Percentiles rank a stretch among this genome's conserved stretches.
phyloP scores from a whole-genome alignment of 495 filamentous ascomycete species.

The Xylaria bambusicola region DNA sequence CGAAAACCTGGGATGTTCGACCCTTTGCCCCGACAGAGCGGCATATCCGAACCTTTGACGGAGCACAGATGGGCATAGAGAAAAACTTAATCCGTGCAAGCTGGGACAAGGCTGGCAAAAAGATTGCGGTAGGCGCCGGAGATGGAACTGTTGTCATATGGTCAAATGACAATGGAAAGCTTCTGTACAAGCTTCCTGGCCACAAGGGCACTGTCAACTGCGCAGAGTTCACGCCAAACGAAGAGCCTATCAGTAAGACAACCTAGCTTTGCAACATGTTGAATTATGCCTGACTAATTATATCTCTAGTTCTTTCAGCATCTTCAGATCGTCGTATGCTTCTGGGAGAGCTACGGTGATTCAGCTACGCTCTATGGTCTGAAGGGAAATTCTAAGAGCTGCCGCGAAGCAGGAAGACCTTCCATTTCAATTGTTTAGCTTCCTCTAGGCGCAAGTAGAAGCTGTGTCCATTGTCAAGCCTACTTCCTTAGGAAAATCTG shows the following conservation, averaged over 20 bases:
- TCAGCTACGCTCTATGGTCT: not conserved
- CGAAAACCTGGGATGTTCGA: constrained; percentile 92
- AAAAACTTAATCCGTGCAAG: constrained; percentile 90
- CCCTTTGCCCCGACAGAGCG: constrained; percentile 90
- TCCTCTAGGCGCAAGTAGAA: too few relatives aligned
- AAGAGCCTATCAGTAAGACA: constrained; percentile 84
- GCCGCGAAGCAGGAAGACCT: not conserved
- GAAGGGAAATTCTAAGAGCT: not conserved
- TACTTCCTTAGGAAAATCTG: too few relatives aligned
- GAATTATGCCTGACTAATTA: constrained; percentile 29
- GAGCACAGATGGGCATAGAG: constrained; percentile 82
- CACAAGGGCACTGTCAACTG: constrained; percentile 97
- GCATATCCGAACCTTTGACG: constrained; percentile 82
- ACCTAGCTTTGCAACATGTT: not conserved
- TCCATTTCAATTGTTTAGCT: not conserved
- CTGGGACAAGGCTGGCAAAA: constrained; percentile 86
- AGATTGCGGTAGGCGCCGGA: constrained; percentile 84
- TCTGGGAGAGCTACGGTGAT: constrained; percentile 60
- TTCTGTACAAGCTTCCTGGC: constrained; percentile 91
- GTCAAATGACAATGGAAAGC: constrained; percentile 77
- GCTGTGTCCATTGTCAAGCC: too few relatives aligned
- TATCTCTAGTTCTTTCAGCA: constrained; percentile 70
- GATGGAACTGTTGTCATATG: constrained; percentile 91
- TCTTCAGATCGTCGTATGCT: constrained; percentile 81
- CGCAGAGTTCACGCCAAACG: constrained; percentile 81